Evolutionary conservation across 768 basidiomycete genomes (phyloP).

Genomic region (Amanita subjunquillea): DNA sequence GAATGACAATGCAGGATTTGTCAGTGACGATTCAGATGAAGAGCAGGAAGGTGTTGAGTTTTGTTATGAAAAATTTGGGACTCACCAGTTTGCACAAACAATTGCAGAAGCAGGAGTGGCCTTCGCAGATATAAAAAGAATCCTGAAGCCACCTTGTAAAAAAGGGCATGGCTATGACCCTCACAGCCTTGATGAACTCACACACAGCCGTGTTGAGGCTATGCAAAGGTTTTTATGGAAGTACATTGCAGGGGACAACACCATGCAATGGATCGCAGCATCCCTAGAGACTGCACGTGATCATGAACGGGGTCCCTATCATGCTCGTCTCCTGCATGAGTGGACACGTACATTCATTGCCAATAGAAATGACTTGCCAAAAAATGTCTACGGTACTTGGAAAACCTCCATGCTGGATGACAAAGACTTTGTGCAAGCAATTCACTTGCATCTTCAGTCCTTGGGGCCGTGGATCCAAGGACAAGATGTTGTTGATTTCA

Average conservation of each 20-base stretch:
- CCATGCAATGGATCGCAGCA: neutral
- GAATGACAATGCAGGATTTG: too few species aligned
- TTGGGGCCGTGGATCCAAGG: neutral
- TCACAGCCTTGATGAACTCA: constrained; percentile 8
- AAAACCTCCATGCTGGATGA: neutral
- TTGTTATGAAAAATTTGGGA: neutral
- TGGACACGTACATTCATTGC: constrained; percentile 1
- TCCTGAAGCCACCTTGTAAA: constrained; percentile 10
- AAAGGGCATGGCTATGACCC: too few species aligned
- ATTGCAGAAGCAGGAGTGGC: neutral
- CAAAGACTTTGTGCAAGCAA: neutral
- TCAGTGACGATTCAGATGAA: too few species aligned
- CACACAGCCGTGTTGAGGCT: constrained; percentile 1
- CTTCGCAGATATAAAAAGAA: constrained; percentile 1
- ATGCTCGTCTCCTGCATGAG: neutral
- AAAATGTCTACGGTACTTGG: neutral
- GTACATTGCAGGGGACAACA: neutral
- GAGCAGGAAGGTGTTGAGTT: too few species aligned
- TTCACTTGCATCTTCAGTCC: neutral
- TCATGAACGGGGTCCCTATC: neutral
- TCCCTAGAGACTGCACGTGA: constrained; percentile 2
- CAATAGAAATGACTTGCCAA: neutral
- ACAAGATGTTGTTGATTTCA: neutral
- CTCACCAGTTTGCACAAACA: neutral
- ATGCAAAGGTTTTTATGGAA: constrained; percentile 5